These are phyloP conservation scores for Leccinum griseonigrum DNA, from an alignment of 1,284 basidiomycete genomes.

Conservation along the genomic window DNA sequence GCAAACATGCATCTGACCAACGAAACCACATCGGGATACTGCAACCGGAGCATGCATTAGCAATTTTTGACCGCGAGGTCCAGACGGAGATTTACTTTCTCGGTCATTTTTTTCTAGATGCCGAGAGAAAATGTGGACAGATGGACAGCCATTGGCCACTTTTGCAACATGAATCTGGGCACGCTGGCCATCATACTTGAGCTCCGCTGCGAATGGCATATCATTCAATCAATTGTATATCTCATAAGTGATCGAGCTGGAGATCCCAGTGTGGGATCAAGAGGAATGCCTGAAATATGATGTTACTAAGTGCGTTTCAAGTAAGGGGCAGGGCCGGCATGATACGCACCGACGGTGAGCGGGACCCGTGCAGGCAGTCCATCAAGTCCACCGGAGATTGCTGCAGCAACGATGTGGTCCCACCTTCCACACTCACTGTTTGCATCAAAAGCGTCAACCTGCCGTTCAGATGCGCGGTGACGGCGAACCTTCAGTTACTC, in stretches of 20 bases:
- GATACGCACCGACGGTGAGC: constrained; percentile 65
- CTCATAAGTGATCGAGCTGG: constrained; percentile 83
- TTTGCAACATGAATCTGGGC: constrained; percentile 77
- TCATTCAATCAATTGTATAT: constrained; percentile 72
- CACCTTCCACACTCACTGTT: too few relatives aligned
- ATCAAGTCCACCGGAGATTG: constrained; percentile 62
- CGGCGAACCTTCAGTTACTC: too few relatives aligned
- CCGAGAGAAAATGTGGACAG: constrained; percentile 79
- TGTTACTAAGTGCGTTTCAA: constrained; percentile 9
- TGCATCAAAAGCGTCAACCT: too few relatives aligned
- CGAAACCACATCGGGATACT: constrained; percentile 87
- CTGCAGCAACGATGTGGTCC: constrained; percentile 68
- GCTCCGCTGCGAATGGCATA: constrained; percentile 75
- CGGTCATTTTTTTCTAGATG: constrained; percentile 91
- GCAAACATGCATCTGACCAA: constrained; percentile 52
- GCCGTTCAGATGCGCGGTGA: too few relatives aligned
- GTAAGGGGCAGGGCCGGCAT: constrained; percentile 28
- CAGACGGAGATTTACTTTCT: constrained; percentile 51
- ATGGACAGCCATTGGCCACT: constrained; percentile 41
- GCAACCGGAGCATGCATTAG: constrained; percentile 25
- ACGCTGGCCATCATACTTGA: constrained; percentile 87
- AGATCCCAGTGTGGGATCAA: constrained; percentile 76
- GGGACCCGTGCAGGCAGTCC: constrained; percentile 65
- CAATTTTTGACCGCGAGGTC: constrained; percentile 2
- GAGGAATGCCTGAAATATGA: constrained; percentile 53